These are phyloP conservation scores for Lactifluus volemus DNA, from an alignment of 768 basidiomycete genomes.

Conservation along the genomic window DNA sequence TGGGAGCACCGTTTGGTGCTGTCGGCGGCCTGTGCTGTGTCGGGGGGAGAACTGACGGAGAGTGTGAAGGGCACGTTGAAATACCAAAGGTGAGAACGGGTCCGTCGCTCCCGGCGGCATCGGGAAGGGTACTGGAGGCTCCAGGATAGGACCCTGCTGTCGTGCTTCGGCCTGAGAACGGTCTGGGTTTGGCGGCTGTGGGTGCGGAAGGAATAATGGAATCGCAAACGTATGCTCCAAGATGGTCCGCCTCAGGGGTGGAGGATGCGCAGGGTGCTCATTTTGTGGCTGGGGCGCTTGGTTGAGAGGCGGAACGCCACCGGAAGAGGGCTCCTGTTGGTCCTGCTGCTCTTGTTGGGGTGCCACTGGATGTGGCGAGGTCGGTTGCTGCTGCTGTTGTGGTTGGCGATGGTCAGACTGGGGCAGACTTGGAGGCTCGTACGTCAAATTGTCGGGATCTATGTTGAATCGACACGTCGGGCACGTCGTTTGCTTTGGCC, in stretches of 20 bases:
- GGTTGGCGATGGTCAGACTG: slow-evolving; percentile 3
- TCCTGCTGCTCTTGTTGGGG: slow-evolving; percentile 1
- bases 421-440: slow-evolving; percentile 14
- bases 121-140: not conserved
- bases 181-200: not conserved
- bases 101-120: not conserved
- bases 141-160: not conserved
- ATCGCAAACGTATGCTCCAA: slow-evolving; percentile 14
- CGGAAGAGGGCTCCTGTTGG: not conserved
- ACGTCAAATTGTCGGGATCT: slow-evolving; percentile 69
- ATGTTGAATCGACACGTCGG: slow-evolving; percentile 79
- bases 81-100: not conserved
- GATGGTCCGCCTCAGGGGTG: not conserved
- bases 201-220: not conserved
- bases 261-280: not conserved
- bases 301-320: not conserved
- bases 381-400: not conserved
- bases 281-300: not conserved
- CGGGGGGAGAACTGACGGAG: not conserved
- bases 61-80: slow-evolving; percentile 2
- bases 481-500: slow-evolving; percentile 71
- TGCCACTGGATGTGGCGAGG: slow-evolving; percentile 10
- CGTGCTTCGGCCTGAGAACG: not conserved
- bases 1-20: not conserved
- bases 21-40: not conserved